Conservation (phyloP, 768 basidiomycete genomes). For the Serendipita indica region DNA sequence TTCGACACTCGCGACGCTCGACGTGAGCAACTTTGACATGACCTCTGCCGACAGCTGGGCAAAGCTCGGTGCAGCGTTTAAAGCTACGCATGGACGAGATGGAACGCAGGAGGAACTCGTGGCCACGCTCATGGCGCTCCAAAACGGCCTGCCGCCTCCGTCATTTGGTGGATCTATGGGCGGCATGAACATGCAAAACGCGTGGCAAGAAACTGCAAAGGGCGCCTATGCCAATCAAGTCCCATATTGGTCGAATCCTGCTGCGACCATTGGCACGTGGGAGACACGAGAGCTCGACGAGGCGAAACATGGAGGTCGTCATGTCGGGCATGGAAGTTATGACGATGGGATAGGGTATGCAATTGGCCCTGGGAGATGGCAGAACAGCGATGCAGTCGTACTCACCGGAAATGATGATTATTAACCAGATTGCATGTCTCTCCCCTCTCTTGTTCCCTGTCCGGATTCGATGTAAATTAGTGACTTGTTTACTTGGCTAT, state of each 20-base stretch:
- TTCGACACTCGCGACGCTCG: neutral
- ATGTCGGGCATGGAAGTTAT: constrained; percentile 3
- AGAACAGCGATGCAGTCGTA: constrained; percentile 2
- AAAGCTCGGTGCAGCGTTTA: neutral
- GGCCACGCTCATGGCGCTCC: neutral
- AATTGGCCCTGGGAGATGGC: neutral
- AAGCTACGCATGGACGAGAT: neutral
- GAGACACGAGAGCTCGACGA: constrained; percentile 2
- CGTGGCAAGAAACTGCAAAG: neutral
- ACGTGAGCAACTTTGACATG: constrained; percentile 1
- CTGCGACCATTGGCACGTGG: neutral
- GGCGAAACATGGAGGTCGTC: neutral
- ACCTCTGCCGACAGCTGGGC: neutral
- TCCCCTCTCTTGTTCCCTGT: too few relatives aligned
- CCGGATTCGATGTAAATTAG: too few relatives aligned
- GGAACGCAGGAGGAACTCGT: constrained; percentile 1
- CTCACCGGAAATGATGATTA: constrained; percentile 6
- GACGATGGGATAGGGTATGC: constrained; percentile 1
- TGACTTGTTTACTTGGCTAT: too few relatives aligned
- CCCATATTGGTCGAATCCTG: neutral
- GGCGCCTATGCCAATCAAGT: neutral
- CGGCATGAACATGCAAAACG: neutral
- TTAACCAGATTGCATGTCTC: too few relatives aligned
- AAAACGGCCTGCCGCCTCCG: neutral
- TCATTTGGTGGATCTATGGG: neutral